Evolutionary conservation across 805 yeast genomes (phyloP), one percentile per base, ranked within the genome.

Genomic region (Sugiyamaella lignohabitans): DNA sequence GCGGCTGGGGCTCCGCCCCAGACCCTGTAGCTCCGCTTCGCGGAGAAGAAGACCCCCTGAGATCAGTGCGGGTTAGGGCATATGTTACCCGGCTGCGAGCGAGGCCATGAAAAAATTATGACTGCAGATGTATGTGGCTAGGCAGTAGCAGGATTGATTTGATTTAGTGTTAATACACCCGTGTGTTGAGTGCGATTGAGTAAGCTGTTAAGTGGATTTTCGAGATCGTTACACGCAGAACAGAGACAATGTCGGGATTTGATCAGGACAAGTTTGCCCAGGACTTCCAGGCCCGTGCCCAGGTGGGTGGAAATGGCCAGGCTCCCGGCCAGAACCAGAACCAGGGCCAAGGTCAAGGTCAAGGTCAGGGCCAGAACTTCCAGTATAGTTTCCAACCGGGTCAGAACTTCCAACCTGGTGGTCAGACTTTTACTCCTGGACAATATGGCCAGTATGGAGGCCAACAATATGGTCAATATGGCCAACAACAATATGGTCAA

Each of bases 401-500:
- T 47, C 55, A 55, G 14, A 8, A 8, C 8, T 27, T 27, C 32
- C 32, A 27, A 27, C 32, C 32, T 14, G 57, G 60, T 53, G 54
- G 40, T 39, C 44, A 38, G 49, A 47, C 32, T 42, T 59, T 55
- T 49, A 38, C 47, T 40, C 54, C 52, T 60, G 64, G 52, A 57
- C 65, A 37, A 18, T 40, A 42, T n/a, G 41, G 39, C 30, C 55
- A 52, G 40, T 51, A 48, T 47, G 58, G 57, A 58, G 60, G 54
- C 49, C 54, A 55, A 57, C 61, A 58, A 51, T 48, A 53, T 44
- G 51, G 56, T 42, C 54, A 51, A 37, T 51, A 50, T 53, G 56
- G 54, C 60, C 63, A 49, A 59, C 59, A 57, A 61, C 60, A 52
- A 38, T 47, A 42, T 34, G 64, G 45, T 43, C 66, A 62, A 49